These are phyloP conservation scores for Coemansia sp. DNA, from an alignment of 192 early-diverging fungal species.

Conservation along the genomic window DNA sequence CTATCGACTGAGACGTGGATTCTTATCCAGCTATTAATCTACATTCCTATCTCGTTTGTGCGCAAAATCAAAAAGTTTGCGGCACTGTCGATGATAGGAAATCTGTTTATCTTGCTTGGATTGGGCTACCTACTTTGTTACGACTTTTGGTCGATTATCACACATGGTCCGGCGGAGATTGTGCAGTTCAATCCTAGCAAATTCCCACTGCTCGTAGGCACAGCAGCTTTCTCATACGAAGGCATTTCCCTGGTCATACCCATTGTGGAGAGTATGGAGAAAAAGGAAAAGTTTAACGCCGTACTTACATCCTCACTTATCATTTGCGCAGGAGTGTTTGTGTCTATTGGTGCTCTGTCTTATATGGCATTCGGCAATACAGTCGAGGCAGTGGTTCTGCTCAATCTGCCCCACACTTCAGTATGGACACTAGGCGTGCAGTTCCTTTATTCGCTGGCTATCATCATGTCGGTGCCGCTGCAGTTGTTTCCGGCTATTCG, in stretches of 20 bases:
- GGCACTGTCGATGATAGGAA: conserved; percentile 81
- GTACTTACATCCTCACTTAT: conserved; percentile 81
- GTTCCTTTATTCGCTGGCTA: conserved; percentile 86
- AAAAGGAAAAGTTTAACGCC: conserved; percentile 79
- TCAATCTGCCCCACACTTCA: conserved; percentile 75
- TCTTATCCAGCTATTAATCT: conserved; percentile 68
- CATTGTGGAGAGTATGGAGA: conserved; percentile 81
- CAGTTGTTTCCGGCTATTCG: conserved; percentile 91
- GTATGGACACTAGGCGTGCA: conserved; percentile 72
- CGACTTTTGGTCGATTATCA: conserved; percentile 69
- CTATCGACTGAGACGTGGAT: conserved; percentile 73
- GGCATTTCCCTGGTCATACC: conserved; percentile 82
- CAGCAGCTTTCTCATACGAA: conserved; percentile 89
- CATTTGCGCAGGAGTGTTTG: conserved; percentile 76
- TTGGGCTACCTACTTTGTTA: conserved; percentile 81
- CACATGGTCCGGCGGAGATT: conserved; percentile 63
- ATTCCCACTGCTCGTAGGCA: conserved; percentile 90
- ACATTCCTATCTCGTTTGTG: conserved; percentile 86
- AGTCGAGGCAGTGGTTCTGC: conserved; percentile 83
- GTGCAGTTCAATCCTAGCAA: conserved; percentile 77
- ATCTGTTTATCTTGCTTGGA: conserved; percentile 89
- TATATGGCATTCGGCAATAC: conserved; percentile 84
- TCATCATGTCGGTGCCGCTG: conserved; percentile 89
- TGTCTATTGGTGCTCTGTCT: conserved; percentile 74
- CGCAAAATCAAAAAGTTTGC: conserved; percentile 89